Percentiles rank a stretch among this genome's conserved stretches.
Conservation (phyloP, 345 rosid species). For the Arabis hirsuta region DNA sequence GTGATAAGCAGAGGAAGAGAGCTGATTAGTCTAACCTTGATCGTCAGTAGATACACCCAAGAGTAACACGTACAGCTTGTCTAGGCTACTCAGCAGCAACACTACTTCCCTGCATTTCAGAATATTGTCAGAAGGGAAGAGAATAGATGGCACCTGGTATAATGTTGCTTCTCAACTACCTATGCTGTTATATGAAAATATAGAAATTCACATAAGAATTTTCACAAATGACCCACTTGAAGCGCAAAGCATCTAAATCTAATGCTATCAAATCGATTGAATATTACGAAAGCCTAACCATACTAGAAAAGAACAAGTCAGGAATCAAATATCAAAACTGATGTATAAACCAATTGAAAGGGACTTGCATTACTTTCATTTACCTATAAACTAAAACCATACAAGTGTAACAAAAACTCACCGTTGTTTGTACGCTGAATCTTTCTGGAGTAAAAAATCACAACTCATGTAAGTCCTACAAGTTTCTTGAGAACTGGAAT, state of each 20-base stretch:
- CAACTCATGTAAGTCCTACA: constrained; percentile 63
- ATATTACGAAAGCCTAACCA: constrained; percentile 8
- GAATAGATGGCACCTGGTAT: background rate
- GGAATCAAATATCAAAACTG: background rate
- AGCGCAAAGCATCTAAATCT: constrained; percentile 10
- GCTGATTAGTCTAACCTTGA: constrained; percentile 64
- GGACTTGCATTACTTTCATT: background rate
- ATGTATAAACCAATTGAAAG: background rate
- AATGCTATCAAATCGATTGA: background rate
- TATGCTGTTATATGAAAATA: background rate
- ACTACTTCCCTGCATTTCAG: constrained; percentile 70
- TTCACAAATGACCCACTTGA: constrained; percentile 17
- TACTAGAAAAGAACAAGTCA: constrained; percentile 1
- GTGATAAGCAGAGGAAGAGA: constrained; percentile 30
- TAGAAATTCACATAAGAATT: background rate
- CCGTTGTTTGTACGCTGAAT: constrained; percentile 62
- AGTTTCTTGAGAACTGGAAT: constrained; percentile 60
- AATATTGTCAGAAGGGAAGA: constrained; percentile 29
- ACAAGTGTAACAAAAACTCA: constrained; percentile 40
- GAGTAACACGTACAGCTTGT: constrained; percentile 70
- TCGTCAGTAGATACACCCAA: constrained; percentile 58
- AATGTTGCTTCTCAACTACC: constrained; percentile 26
- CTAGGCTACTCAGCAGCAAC: constrained; percentile 62
- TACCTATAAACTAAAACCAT: constrained; percentile 23
- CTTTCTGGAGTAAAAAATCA: constrained; percentile 65